Percentiles rank a stretch among this genome's conserved stretches.
phyloP scores from a whole-genome alignment of 371 early-diverging fungal genomes.

The Rhizopus arrhizus region DNA sequence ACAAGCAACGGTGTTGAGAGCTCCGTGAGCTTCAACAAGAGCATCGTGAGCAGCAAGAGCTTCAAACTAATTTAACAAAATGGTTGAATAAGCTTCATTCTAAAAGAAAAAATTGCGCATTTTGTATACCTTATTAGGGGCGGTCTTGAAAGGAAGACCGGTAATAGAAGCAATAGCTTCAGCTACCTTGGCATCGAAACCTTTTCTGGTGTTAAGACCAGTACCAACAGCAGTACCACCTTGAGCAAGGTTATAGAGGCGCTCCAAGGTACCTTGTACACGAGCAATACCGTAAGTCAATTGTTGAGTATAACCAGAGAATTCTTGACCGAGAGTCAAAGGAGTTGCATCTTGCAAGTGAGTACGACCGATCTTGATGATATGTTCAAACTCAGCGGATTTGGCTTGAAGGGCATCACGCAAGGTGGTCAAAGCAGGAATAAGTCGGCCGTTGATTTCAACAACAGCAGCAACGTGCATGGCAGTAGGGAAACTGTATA shows the following conservation, averaged over 20 bases:
- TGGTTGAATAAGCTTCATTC: background rate
- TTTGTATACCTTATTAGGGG: slow-evolving; percentile 76
- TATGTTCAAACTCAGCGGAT: slow-evolving; percentile 66
- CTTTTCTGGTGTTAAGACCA: slow-evolving; percentile 80
- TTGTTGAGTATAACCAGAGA: slow-evolving; percentile 85
- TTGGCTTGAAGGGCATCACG: slow-evolving; percentile 69
- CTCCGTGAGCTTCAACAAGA: slow-evolving; percentile 85
- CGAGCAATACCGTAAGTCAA: slow-evolving; percentile 76
- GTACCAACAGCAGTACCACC: slow-evolving; percentile 95
- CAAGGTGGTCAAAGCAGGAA: slow-evolving; percentile 72
- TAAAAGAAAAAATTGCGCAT: background rate
- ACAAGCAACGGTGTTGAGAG: slow-evolving; percentile 80
- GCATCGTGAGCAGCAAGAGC: slow-evolving; percentile 91
- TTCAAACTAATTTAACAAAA: slow-evolving; percentile 63
- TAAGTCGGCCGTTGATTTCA: slow-evolving; percentile 67
- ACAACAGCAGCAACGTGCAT: slow-evolving; percentile 87
- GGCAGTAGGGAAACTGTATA: slow-evolving; percentile 79
- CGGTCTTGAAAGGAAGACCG: slow-evolving; percentile 76
- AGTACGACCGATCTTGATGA: slow-evolving; percentile 90
- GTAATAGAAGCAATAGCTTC: slow-evolving; percentile 72
- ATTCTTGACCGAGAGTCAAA: slow-evolving; percentile 88
- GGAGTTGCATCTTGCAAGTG: slow-evolving; percentile 89
- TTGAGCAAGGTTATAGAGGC: slow-evolving; percentile 77
- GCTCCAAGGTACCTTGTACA: slow-evolving; percentile 69
- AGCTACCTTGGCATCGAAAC: slow-evolving; percentile 80